Percentiles rank a stretch among this genome's conserved stretches.
Conservation (phyloP, 108 stramenopile genomes). For the Aurantiochytrium sp. region DNA sequence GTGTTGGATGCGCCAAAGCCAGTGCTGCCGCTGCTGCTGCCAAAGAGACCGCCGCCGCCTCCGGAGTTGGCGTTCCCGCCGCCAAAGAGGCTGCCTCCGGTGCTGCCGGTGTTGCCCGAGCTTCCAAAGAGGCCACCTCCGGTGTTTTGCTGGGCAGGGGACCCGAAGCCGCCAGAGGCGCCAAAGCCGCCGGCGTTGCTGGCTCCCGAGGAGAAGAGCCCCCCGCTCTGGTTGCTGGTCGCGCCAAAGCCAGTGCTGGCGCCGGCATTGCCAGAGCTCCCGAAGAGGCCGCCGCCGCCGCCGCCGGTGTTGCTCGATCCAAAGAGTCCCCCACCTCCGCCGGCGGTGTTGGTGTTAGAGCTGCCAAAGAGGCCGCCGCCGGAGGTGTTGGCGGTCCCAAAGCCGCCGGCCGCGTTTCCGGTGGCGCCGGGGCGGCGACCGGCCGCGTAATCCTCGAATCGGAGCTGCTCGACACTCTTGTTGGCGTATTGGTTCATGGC, state of each 20-base stretch:
- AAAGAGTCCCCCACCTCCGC: background rate
- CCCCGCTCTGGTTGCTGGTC: background rate
- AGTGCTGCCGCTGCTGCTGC: background rate
- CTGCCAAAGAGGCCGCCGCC: background rate
- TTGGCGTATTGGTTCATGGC: conserved; percentile 75
- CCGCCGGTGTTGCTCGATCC: no score
- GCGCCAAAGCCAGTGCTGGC: background rate
- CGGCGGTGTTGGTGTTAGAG: background rate
- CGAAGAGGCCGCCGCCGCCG: background rate
- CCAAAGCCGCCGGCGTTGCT: conserved; percentile 48
- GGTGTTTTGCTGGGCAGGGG: background rate
- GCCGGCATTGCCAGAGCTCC: background rate
- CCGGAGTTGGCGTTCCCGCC: conserved; percentile 25
- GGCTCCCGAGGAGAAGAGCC: background rate
- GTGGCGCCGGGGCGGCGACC: conserved; percentile 49
- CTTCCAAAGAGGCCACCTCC: conserved; percentile 65
- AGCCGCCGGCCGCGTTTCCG: conserved; percentile 33
- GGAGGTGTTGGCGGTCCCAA: conserved; percentile 40
- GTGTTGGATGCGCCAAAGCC: background rate
- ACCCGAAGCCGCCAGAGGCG: conserved; percentile 61
- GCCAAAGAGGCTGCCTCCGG: background rate
- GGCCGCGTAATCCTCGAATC: conserved; percentile 76
- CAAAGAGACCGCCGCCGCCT: conserved; percentile 20
- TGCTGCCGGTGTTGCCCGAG: conserved; percentile 34
- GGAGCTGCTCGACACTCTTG: conserved; percentile 82